Evolutionary conservation across 768 basidiomycete genomes (phyloP).

Genomic region (Leucogyrophana mollusca): DNA sequence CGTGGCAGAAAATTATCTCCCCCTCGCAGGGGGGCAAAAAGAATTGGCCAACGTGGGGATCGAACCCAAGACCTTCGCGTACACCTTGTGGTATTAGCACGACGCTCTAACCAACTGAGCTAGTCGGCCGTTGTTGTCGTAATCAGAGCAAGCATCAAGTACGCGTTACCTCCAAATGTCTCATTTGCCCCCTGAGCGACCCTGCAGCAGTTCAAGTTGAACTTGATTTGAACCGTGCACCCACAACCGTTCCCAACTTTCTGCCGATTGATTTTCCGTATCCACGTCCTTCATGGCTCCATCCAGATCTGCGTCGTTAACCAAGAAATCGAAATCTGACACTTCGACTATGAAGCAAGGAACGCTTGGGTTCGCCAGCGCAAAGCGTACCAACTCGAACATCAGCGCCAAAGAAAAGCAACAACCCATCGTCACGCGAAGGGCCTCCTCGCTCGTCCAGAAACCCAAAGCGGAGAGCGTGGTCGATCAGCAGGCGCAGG

Average conservation of each 20-base stretch:
- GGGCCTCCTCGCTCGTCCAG: constrained; percentile 3
- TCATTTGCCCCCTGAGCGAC: too few species aligned
- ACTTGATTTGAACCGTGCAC: too few species aligned
- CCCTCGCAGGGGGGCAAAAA: constrained; percentile 11
- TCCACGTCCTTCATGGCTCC: constrained; percentile 1
- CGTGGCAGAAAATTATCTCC: too few species aligned
- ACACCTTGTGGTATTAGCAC: constrained; percentile 60
- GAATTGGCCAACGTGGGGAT: constrained; percentile 70
- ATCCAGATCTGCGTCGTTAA: constrained; percentile 1
- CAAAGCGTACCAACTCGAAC: constrained; percentile 42
- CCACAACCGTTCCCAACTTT: too few species aligned
- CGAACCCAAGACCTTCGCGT: constrained; percentile 83
- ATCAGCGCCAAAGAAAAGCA: constrained; percentile 17
- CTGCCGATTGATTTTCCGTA: too few species aligned
- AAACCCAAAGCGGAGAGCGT: constrained; percentile 7
- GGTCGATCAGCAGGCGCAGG: background rate
- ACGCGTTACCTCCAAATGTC: too few species aligned
- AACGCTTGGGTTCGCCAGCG: constrained; percentile 42
- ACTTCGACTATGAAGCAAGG: constrained; percentile 39
- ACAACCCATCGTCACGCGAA: background rate
- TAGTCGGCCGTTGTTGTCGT: constrained; percentile 31
- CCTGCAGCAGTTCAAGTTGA: too few species aligned
- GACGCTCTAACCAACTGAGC: constrained; percentile 53
- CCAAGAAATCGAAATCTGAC: background rate
- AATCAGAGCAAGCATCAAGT: too few species aligned